These are phyloP conservation scores for Ustilaginoidea virens DNA, from an alignment of 2,329 filamentous ascomycete species.

Conservation along the genomic window DNA sequence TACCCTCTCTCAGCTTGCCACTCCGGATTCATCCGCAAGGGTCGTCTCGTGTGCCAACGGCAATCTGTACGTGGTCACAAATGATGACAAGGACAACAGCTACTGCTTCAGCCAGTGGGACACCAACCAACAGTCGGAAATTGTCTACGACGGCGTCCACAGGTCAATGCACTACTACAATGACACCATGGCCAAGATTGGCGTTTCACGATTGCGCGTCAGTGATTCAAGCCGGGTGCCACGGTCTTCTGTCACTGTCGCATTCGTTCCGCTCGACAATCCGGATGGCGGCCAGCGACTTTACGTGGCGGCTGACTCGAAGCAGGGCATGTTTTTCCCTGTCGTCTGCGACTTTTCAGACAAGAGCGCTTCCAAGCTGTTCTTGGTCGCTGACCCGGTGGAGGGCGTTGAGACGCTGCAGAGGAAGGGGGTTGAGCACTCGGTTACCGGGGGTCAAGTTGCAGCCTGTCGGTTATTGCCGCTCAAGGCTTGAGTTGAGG, in stretches of 20 bases:
- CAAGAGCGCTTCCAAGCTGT: conserved; percentile 10
- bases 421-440: conserved; percentile 9
- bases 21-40: conserved; percentile 7
- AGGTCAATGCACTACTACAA: conserved; percentile 19
- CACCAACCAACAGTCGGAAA: conserved; percentile 5
- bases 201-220: conserved; percentile 16
- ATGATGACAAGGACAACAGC: conserved; percentile 7
- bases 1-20: conserved; percentile 10
- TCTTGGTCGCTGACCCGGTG: conserved; percentile 12
- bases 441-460: conserved; percentile 14
- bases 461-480: conserved; percentile 3
- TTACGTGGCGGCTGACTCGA: conserved; percentile 9
- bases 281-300: conserved; percentile 5
- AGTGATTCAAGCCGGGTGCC: conserved; percentile 9
- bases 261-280: conserved; percentile 7
- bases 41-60: conserved; percentile 17
- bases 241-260: conserved; percentile 7
- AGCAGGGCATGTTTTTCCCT: conserved; percentile 12
- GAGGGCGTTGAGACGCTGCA: conserved; percentile 10
- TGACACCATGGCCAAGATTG: conserved; percentile 15
- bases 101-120: conserved; percentile 12
- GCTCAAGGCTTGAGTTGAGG: conserved; percentile 2
- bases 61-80: conserved; percentile 16
- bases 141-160: conserved; percentile 10
- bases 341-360: conserved; percentile 14